Evolutionary conservation across 2,329 filamentous ascomycete species (phyloP).

Genomic region (Xylariomycetidae sp.): DNA sequence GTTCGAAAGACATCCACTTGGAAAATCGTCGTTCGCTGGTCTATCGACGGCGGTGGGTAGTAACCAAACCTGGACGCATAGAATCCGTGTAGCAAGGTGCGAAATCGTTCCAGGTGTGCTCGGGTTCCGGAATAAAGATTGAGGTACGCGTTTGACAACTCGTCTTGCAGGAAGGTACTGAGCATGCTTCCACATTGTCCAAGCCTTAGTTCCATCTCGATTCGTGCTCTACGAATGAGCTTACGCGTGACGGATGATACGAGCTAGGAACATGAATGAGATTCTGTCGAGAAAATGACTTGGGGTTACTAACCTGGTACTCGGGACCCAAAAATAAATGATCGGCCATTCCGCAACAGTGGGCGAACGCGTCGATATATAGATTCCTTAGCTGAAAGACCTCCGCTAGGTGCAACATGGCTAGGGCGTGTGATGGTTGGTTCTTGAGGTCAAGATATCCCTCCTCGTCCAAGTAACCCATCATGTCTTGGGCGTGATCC

Average conservation of each 20-base stretch:
- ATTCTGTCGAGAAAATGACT: too few relatives aligned
- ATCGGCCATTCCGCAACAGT: conserved; percentile 75
- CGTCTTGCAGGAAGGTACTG: conserved; percentile 64
- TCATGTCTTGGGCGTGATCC: conserved; percentile 57
- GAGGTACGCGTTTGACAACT: conserved; percentile 62
- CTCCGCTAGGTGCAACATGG: conserved; percentile 64
- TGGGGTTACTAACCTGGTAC: conserved; percentile 53
- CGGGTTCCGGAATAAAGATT: conserved; percentile 57
- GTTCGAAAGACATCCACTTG: conserved; percentile 52
- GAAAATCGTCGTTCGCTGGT: conserved; percentile 42
- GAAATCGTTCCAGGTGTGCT: conserved; percentile 68
- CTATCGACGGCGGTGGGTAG: conserved; percentile 58
- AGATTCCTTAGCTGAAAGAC: conserved; percentile 57
- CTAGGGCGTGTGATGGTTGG: conserved; percentile 64
- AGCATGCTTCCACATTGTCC: conserved; percentile 54
- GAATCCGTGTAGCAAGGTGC: conserved; percentile 61
- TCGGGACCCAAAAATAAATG: conserved; percentile 52
- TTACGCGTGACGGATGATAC: conserved; percentile 53
- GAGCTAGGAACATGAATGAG: conserved; percentile 33
- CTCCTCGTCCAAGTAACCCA: conserved; percentile 62
- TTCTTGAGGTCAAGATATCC: conserved; percentile 66
- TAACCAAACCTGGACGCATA: conserved; percentile 66
- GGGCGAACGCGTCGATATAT: conserved; percentile 70
- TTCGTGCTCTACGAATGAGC: conserved; percentile 57
- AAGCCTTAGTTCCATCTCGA: conserved; percentile 63